Evolutionary conservation across 192 early-diverging fungal genomes (phyloP).

Genomic region (Helicostylum pulchrum): DNA sequence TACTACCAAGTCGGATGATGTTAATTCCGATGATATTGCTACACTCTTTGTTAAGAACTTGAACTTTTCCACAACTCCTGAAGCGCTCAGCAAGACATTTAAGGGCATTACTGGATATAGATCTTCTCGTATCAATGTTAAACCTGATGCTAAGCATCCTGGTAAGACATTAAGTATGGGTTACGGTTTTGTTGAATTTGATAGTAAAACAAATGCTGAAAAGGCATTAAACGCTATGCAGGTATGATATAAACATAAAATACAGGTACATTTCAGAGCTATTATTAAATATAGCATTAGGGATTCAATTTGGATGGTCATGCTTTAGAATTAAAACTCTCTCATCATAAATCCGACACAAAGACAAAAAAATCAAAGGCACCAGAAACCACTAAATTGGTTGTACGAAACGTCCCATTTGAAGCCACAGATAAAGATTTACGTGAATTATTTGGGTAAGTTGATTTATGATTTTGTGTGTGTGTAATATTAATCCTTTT

Average conservation of each 20-base stretch:
- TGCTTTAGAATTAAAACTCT: slow-evolving; percentile 87
- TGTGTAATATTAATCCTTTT: background rate
- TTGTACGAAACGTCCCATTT: slow-evolving; percentile 95
- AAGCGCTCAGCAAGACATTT: slow-evolving; percentile 71
- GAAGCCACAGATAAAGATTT: slow-evolving; percentile 95
- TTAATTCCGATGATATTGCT: slow-evolving; percentile 58
- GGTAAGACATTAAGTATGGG: slow-evolving; percentile 86
- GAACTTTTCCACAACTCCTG: slow-evolving; percentile 86
- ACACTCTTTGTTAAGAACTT: slow-evolving; percentile 97
- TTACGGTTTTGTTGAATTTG: slow-evolving; percentile 96
- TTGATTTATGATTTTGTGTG: slow-evolving; percentile 4
- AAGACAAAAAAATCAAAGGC: slow-evolving; percentile 88
- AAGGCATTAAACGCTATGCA: slow-evolving; percentile 88
- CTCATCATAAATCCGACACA: slow-evolving; percentile 59
- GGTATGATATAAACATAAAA: slow-evolving; percentile 35
- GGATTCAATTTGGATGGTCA: slow-evolving; percentile 83
- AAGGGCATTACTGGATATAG: slow-evolving; percentile 71
- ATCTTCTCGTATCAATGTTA: slow-evolving; percentile 78
- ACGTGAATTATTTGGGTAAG: slow-evolving; percentile 74
- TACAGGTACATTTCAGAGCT: background rate
- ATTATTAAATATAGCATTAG: slow-evolving; percentile 15
- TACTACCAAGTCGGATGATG: slow-evolving; percentile 29
- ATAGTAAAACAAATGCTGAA: slow-evolving; percentile 72
- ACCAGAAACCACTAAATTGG: slow-evolving; percentile 36
- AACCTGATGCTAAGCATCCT: slow-evolving; percentile 82